phyloP scores from a whole-genome alignment of 2,329 filamentous ascomycete species.

The Amylocarpus encephaloides region DNA sequence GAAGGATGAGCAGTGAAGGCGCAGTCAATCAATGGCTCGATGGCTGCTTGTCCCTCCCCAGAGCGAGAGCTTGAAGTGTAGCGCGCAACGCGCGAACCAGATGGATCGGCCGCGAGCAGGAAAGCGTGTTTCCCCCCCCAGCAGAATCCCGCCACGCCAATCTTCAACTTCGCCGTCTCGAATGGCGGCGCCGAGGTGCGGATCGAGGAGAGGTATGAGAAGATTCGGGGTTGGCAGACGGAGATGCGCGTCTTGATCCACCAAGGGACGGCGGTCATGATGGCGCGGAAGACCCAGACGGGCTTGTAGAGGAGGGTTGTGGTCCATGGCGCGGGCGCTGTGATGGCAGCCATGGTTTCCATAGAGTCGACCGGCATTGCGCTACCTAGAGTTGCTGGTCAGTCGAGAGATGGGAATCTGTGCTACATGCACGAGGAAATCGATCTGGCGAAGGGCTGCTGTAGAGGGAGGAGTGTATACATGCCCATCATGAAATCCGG shows the following conservation, averaged over 20 bases:
- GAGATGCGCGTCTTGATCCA: conserved; percentile 25
- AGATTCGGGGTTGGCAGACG: conserved; percentile 32
- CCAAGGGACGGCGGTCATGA: conserved; percentile 25
- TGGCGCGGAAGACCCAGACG: conserved; percentile 42
- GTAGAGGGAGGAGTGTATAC: too few species aligned
- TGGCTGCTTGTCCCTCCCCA: neutral
- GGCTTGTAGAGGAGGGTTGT: conserved; percentile 19
- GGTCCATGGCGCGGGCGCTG: conserved; percentile 16
- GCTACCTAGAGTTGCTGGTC: conserved; percentile 10
- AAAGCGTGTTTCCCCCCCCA: conserved; percentile 55
- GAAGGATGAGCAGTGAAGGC: conserved; percentile 47
- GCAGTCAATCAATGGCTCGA: conserved; percentile 39
- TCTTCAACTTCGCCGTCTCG: conserved; percentile 31
- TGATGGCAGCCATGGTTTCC: conserved; percentile 18
- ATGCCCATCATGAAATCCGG: conserved; percentile 47
- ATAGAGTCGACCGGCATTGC: conserved; percentile 12
- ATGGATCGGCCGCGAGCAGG: conserved; percentile 39
- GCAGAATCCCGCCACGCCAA: conserved; percentile 55
- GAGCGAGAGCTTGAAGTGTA: neutral
- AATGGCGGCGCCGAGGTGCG: conserved; percentile 27
- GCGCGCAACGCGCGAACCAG: conserved; percentile 18
- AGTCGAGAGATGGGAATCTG: neutral
- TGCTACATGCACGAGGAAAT: neutral
- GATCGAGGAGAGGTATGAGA: conserved; percentile 34
- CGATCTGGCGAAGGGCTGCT: neutral